These are phyloP conservation scores for Calonectria pseudoturangicola DNA, from an alignment of 2,329 filamentous ascomycete species.

Conservation along the genomic window DNA sequence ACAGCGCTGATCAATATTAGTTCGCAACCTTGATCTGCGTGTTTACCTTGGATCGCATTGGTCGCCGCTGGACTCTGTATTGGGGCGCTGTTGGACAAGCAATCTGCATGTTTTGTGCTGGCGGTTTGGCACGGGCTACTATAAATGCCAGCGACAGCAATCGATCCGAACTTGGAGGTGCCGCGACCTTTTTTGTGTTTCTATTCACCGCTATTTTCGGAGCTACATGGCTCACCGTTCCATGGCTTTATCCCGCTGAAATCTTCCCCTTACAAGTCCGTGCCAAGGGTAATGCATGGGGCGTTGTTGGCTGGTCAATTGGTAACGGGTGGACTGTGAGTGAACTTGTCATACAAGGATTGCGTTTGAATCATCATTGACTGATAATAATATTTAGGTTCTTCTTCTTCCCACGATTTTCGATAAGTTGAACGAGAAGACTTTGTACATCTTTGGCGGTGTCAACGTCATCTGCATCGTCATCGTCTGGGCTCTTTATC, in stretches of 20 bases:
- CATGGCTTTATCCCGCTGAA: constrained; percentile 81
- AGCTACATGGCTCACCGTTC: constrained; percentile 71
- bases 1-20: constrained; percentile 52
- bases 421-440: constrained; percentile 79
- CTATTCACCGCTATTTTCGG: constrained; percentile 66
- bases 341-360: neutral
- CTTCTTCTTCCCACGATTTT: constrained; percentile 78
- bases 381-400: constrained; percentile 45
- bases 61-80: constrained; percentile 59
- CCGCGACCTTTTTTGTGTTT: constrained; percentile 83
- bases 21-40: constrained; percentile 71
- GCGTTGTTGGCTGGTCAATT: constrained; percentile 85
- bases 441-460: constrained; percentile 83
- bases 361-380: neutral
- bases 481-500: constrained; percentile 84
- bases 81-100: constrained; percentile 58
- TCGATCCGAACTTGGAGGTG: constrained; percentile 67
- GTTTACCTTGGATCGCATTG: constrained; percentile 61
- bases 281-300: constrained; percentile 85
- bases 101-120: constrained; percentile 56
- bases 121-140: constrained; percentile 50
- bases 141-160: constrained; percentile 66
- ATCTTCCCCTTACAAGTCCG: constrained; percentile 83
- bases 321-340: constrained; percentile 77
- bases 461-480: constrained; percentile 80